Evolutionary conservation across 495 filamentous ascomycete species (phyloP).

Genomic region (Neurospora sp.): DNA sequence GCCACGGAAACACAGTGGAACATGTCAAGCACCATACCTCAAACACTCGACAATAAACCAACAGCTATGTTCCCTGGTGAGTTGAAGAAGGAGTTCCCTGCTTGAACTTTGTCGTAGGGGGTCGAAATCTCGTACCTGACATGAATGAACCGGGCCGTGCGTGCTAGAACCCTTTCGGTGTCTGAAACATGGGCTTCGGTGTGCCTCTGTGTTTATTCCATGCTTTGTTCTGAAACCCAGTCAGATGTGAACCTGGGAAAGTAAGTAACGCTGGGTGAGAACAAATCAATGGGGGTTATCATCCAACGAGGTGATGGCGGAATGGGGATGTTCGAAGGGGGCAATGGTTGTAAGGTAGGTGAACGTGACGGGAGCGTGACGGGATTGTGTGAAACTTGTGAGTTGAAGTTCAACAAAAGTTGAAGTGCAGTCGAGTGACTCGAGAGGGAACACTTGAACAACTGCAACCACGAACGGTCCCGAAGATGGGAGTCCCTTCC

Average conservation of each 20-base stretch:
- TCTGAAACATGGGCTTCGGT: not conserved
- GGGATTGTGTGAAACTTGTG: not conserved
- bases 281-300: not conserved
- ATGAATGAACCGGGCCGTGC: not conserved
- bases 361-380: not conserved
- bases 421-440: not conserved
- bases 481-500: not conserved
- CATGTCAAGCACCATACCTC: constrained; percentile 10
- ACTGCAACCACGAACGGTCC: not conserved
- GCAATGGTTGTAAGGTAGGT: not conserved
- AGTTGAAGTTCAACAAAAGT: not conserved
- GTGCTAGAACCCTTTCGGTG: not conserved
- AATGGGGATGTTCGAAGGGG: not conserved
- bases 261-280: not conserved
- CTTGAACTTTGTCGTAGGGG: not conserved
- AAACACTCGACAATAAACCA: not conserved
- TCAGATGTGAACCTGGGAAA: not conserved
- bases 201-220: not conserved
- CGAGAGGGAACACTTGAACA: not conserved
- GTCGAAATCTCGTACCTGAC: not conserved
- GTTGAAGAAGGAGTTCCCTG: not conserved
- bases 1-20: constrained; percentile 12
- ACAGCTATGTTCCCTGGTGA: not conserved
- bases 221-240: not conserved
- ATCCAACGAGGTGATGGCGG: not conserved